These are phyloP conservation scores for Cochlearia excelsa DNA, from an alignment of 345 rosid species.

Conservation along the genomic window DNA sequence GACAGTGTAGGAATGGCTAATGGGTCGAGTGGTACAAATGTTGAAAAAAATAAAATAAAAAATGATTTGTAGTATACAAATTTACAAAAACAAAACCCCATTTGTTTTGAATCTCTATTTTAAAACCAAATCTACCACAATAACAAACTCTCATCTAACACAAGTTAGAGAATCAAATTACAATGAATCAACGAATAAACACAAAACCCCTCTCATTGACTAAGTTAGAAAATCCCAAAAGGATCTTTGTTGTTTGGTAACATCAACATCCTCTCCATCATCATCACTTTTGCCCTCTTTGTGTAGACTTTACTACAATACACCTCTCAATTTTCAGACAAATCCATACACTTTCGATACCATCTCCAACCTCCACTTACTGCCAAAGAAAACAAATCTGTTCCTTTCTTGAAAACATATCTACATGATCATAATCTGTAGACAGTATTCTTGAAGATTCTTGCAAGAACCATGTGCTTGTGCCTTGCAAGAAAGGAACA, in stretches of 20 bases:
- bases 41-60: too few species aligned
- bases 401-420: constrained; percentile 17
- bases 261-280: constrained; percentile 38
- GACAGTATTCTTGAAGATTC: not conserved
- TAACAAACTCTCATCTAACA: too few species aligned
- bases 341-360: constrained; percentile 30
- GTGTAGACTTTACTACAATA: constrained; percentile 19
- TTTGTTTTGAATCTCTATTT: too few species aligned
- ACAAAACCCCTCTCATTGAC: not conserved
- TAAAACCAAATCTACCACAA: too few species aligned
- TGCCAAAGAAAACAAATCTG: constrained; percentile 9
- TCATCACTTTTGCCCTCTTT: constrained; percentile 25
- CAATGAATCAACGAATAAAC: constrained; percentile 2
- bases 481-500: constrained; percentile 36
- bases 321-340: constrained; percentile 33
- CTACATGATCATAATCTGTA: constrained; percentile 22
- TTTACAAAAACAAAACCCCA: too few species aligned
- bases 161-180: constrained; percentile 8
- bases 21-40: too few species aligned
- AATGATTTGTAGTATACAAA: too few species aligned
- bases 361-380: constrained; percentile 34
- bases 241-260: not conserved
- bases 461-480: constrained; percentile 29
- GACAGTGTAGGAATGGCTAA: too few species aligned
- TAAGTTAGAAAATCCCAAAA: not conserved